Evolutionary conservation across 768 basidiomycete species (phyloP).

Genomic region (Solioccasus polychromus): DNA sequence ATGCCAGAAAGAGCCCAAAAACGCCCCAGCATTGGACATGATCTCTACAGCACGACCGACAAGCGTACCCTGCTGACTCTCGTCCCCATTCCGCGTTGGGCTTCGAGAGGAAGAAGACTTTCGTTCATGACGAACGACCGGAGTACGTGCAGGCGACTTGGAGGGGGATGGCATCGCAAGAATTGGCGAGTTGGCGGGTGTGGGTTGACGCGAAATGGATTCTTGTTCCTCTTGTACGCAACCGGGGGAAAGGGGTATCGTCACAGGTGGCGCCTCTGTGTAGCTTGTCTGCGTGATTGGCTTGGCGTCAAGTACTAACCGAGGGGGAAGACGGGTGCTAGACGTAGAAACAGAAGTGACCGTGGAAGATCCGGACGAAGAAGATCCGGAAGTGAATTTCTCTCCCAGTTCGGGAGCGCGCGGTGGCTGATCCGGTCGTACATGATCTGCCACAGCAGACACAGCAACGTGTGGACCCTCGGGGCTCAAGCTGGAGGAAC

Average conservation of each 20-base stretch:
- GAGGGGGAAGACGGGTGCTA: constrained; percentile 21
- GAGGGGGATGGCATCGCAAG: constrained; percentile 28
- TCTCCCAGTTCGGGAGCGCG: constrained; percentile 14
- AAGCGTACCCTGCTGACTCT: constrained; percentile 40
- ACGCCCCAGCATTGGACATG: constrained; percentile 75
- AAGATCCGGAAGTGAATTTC: constrained; percentile 17
- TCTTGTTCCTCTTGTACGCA: constrained; percentile 34
- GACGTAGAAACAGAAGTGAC: constrained; percentile 11
- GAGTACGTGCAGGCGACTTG: not conserved
- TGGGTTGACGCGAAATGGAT: constrained; percentile 43
- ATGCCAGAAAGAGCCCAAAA: constrained; percentile 63
- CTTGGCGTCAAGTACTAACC: constrained; percentile 28
- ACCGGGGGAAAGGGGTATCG: constrained; percentile 24
- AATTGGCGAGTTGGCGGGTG: constrained; percentile 63
- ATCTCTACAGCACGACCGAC: constrained; percentile 72
- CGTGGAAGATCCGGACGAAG: constrained; percentile 28
- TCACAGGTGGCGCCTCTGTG: constrained; percentile 14
- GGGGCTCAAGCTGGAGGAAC: constrained; percentile 36
- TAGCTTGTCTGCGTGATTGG: constrained; percentile 27
- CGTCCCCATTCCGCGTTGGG: constrained; percentile 24
- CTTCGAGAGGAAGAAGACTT: constrained; percentile 23
- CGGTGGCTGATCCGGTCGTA: constrained; percentile 6
- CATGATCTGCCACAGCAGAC: constrained; percentile 3
- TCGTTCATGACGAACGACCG: constrained; percentile 12
- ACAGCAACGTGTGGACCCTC: constrained; percentile 17